Evolutionary conservation across 352 stramenopile genomes (phyloP).

Genomic region (Globisporangium camurandrum): DNA sequence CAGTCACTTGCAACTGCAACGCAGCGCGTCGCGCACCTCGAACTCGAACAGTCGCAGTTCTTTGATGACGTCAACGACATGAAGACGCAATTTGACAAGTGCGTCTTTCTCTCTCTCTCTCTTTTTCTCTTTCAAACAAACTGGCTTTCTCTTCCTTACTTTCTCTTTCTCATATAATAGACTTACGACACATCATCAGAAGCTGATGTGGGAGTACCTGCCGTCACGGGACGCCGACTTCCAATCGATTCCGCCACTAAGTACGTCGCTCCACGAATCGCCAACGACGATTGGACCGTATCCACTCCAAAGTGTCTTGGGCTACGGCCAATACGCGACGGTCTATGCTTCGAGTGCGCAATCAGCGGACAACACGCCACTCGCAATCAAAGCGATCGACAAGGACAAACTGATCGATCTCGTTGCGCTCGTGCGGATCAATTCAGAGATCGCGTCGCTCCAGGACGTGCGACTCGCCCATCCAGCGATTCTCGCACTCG

Average conservation of each 20-base stretch:
- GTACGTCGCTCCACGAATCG: constrained; percentile 36
- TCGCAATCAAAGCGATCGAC: constrained; percentile 82
- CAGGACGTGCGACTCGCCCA: constrained; percentile 51
- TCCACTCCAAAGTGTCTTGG: constrained; percentile 55
- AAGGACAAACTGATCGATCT: constrained; percentile 79
- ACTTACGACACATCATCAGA: constrained; percentile 44
- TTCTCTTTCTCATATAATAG: constrained; percentile 16
- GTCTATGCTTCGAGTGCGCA: constrained; percentile 44
- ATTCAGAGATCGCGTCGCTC: constrained; percentile 73
- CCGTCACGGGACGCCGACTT: constrained; percentile 43
- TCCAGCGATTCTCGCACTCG: constrained; percentile 48
- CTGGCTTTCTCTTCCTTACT: neutral
- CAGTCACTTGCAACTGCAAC: constrained; percentile 31
- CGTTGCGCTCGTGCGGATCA: constrained; percentile 64
- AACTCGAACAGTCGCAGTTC: constrained; percentile 84
- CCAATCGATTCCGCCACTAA: constrained; percentile 41
- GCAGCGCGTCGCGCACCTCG: constrained; percentile 66
- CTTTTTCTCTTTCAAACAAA: neutral
- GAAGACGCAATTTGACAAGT: constrained; percentile 65
- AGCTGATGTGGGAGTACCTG: constrained; percentile 76
- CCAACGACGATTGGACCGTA: constrained; percentile 56
- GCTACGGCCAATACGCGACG: constrained; percentile 79
- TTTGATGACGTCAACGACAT: constrained; percentile 67
- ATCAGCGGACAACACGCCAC: constrained; percentile 11
- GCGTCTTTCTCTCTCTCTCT: constrained; percentile 4